Evolutionary conservation across 345 rosid genomes (phyloP), one percentile per base, ranked within the genome.

Genomic region (Carallia pectinifolia): DNA sequence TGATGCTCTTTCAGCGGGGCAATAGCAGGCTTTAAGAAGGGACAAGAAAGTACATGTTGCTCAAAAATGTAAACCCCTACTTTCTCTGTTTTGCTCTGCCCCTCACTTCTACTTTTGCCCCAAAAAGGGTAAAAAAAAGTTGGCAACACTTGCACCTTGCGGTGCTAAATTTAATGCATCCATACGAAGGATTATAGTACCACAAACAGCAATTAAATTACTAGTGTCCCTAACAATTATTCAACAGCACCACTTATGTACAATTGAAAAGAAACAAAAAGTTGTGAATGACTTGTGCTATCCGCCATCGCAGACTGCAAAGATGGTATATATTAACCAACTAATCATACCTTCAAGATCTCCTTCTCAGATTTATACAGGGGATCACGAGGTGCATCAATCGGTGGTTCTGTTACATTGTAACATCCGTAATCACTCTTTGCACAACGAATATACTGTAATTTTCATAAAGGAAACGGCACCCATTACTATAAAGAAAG

Each of bases 361-460:
- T 88, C 95, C 82, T 82, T 83, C 76, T 89, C 96, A 44, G 95
- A 76, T 74, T 87, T 90, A 77, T 88, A 88, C 62, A 94, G 61
- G 70, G 98, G 98, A 79, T 91, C 98, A 30, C 98, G 81, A 40
- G 89, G 93, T 30, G 95, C 93, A 78, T 88, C 96, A 39, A 94
- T 87, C 13, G 97, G 98, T 27, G 97, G 98, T 74, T 94, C 97
- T 6, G 95, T 88, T 66, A 88, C 90, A 73, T 91, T 87, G 81
- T 91, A 88, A 64, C 91, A 81, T 70, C 94, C 96, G 72, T 85
- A 91, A 64, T 93, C 97, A 74, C 91, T 91, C 87, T 65, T 76
- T 19, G 88, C 92, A 75, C 97, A 93, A 27, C 96, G 92, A 68
- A 93, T 93, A 74, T 86, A 91, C 98, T 93, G 86, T 38, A 70